These are phyloP conservation scores for Candida tetrigidarum DNA, from an alignment of 1,139 yeast species.

Conservation along the genomic window DNA sequence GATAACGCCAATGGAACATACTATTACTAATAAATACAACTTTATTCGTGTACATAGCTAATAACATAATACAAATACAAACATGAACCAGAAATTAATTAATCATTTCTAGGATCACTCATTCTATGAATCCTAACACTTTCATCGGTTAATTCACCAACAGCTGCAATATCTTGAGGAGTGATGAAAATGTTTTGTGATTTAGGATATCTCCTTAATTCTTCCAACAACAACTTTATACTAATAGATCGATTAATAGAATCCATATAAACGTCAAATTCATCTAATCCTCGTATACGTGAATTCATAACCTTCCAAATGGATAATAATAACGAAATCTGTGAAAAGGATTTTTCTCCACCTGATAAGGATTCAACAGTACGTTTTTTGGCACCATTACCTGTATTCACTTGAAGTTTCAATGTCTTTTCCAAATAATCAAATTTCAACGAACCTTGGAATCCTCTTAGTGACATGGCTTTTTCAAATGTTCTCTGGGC, in stretches of 20 bases:
- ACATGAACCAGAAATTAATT: constrained; percentile 3
- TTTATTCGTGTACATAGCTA: constrained; percentile 9
- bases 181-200: constrained; percentile 93
- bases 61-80: background rate
- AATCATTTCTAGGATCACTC: constrained; percentile 52
- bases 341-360: constrained; percentile 95
- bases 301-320: constrained; percentile 95
- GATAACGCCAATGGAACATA: constrained; percentile 3
- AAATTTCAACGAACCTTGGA: constrained; percentile 71
- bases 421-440: constrained; percentile 57
- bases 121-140: constrained; percentile 77
- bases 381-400: constrained; percentile 60
- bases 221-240: constrained; percentile 71
- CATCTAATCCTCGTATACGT: constrained; percentile 88
- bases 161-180: constrained; percentile 87
- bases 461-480: constrained; percentile 70
- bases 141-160: constrained; percentile 63
- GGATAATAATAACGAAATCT: constrained; percentile 82
- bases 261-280: constrained; percentile 98
- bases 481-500: constrained; percentile 54
- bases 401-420: constrained; percentile 62
- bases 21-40: background rate
- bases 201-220: constrained; percentile 61
- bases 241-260: constrained; percentile 86
- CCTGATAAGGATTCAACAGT: constrained; percentile 90